These are phyloP conservation scores for Esteya vermicola DNA, from an alignment of 2,329 filamentous ascomycete genomes.

Conservation along the genomic window DNA sequence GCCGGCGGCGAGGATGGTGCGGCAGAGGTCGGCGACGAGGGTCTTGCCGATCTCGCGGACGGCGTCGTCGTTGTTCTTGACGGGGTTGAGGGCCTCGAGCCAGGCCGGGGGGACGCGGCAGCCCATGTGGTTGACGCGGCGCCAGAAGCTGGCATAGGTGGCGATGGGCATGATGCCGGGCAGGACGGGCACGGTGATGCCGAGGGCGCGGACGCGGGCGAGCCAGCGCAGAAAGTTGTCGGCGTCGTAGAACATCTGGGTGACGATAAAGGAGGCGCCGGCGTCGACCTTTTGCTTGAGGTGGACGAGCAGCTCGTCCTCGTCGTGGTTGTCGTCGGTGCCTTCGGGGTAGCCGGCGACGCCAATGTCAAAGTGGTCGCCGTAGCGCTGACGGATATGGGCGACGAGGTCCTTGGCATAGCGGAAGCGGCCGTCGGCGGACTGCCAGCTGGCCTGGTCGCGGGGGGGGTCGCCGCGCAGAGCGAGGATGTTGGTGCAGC, in stretches of 20 bases:
- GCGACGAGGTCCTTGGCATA: constrained; percentile 78
- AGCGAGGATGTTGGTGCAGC: constrained; percentile 94
- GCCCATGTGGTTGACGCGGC: constrained; percentile 83
- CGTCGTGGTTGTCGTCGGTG: constrained; percentile 81
- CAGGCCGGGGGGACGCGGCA: constrained; percentile 70
- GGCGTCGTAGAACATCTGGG: constrained; percentile 98
- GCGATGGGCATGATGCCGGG: constrained; percentile 92
- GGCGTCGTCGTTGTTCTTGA: constrained; percentile 92
- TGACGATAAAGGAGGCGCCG: constrained; percentile 86
- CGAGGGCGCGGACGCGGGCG: constrained; percentile 66
- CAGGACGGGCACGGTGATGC: constrained; percentile 58
- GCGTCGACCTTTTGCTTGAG: constrained; percentile 95
- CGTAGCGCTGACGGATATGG: constrained; percentile 66
- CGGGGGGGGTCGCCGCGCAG: constrained; percentile 85
- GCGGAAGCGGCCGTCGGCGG: constrained; percentile 70
- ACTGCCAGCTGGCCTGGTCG: constrained; percentile 88
- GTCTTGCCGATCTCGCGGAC: constrained; percentile 81
- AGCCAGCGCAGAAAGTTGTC: constrained; percentile 94
- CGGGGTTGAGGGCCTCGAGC: constrained; percentile 69
- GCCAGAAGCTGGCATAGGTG: constrained; percentile 84
- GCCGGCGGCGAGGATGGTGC: constrained; percentile 66
- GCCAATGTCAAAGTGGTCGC: constrained; percentile 90
- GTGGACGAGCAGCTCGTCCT: constrained; percentile 74
- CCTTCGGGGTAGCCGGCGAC: constrained; percentile 96
- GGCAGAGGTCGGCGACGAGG: constrained; percentile 80